phyloP scores from a whole-genome alignment of 2,329 filamentous ascomycete genomes.

The Pseudogymnoascus verrucosus region DNA sequence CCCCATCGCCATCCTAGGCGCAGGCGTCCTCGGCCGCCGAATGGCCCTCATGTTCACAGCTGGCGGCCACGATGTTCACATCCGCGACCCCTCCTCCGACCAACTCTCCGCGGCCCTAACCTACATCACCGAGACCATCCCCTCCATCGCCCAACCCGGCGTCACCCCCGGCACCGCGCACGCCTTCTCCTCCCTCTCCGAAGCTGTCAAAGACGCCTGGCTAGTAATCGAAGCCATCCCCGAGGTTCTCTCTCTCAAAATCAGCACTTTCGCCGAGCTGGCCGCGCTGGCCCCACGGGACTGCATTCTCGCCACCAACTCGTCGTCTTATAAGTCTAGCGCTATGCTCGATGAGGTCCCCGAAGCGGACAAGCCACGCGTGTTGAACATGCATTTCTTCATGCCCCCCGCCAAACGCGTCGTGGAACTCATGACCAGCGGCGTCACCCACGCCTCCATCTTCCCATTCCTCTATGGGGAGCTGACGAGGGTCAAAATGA shows the following conservation, averaged over 20 bases:
- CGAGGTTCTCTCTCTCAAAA: constrained; percentile 36
- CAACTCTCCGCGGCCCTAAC: constrained; percentile 31
- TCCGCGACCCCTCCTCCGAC: constrained; percentile 35
- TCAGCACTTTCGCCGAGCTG: constrained; percentile 31
- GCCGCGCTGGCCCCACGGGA: constrained; percentile 30
- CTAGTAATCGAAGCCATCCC: constrained; percentile 35
- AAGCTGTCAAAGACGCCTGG: constrained; percentile 26
- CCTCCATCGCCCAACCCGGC: constrained; percentile 9
- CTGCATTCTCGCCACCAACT: constrained; percentile 39
- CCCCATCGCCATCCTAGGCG: constrained; percentile 34
- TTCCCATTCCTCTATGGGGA: constrained; percentile 26
- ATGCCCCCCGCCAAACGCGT: constrained; percentile 21
- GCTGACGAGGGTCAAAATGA: constrained; percentile 28
- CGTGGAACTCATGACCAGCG: constrained; percentile 34
- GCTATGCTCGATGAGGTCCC: constrained; percentile 34
- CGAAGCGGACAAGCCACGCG: constrained; percentile 27
- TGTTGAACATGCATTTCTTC: constrained; percentile 39
- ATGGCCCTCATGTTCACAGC: constrained; percentile 35
- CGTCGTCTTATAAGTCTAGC: constrained; percentile 37
- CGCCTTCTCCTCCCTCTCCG: constrained; percentile 17
- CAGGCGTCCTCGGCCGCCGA: constrained; percentile 36
- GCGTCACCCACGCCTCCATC: constrained; percentile 25
- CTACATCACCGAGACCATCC: constrained; percentile 33
- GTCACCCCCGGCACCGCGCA: constrained; percentile 5
- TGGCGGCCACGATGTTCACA: constrained; percentile 35